These are phyloP conservation scores for Citrullus mucosospermus DNA, from an alignment of 306 rosid species.

Conservation along the genomic window DNA sequence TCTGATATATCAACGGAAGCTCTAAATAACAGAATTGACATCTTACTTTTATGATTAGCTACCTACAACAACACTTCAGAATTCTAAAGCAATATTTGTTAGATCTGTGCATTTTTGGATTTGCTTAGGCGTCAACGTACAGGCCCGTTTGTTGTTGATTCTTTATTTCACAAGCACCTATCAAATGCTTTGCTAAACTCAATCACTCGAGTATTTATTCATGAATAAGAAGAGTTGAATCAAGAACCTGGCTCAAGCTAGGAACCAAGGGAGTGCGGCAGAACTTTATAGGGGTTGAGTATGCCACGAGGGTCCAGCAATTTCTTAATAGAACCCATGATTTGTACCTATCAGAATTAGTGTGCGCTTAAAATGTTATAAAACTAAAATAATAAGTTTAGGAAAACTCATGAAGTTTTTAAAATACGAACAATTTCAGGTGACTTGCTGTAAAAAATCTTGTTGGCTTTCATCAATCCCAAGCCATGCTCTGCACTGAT, in stretches of 20 bases:
- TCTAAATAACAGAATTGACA: background rate
- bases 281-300: constrained; percentile 95
- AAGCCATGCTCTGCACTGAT: constrained; percentile 92
- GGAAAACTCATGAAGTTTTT: background rate
- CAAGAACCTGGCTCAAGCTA: background rate
- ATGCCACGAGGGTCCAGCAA: constrained; percentile 74
- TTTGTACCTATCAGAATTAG: constrained; percentile 45
- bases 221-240: background rate
- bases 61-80: background rate
- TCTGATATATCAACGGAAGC: background rate
- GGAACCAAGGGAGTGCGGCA: constrained; percentile 42
- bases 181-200: background rate
- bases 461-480: constrained; percentile 84
- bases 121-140: background rate
- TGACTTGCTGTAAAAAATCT: constrained; percentile 73
- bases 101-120: background rate
- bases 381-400: background rate
- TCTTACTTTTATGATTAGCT: background rate
- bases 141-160: background rate
- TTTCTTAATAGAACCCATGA: constrained; percentile 81
- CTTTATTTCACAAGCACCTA: background rate
- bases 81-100: background rate
- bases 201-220: background rate
- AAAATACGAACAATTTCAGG: constrained; percentile 46
- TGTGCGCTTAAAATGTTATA: background rate